phyloP scores from a whole-genome alignment of 169 alveolate genomes.

The Plasmodium sp. region DNA sequence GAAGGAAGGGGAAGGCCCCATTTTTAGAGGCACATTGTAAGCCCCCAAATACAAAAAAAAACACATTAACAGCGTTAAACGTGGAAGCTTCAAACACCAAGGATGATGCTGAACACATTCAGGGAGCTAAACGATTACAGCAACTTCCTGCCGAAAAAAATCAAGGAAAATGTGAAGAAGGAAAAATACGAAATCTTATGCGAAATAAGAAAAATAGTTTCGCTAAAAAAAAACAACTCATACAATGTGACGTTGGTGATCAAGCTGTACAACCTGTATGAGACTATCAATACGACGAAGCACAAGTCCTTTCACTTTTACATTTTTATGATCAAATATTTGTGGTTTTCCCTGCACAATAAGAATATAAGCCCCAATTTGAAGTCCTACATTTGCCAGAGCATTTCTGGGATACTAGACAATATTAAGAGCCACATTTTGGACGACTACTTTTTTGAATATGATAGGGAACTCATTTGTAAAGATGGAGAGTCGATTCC shows the following conservation, averaged over 20 bases:
- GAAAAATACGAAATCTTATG: conserved; percentile 43
- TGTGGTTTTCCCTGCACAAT: conserved; percentile 52
- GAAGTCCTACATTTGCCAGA: conserved; percentile 51
- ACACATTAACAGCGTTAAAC: not conserved
- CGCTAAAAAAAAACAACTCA: conserved; percentile 30
- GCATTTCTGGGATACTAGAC: conserved; percentile 25
- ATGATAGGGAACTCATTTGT: conserved; percentile 21
- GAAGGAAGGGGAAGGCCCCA: not conserved
- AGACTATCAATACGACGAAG: conserved; percentile 42
- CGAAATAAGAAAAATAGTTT: conserved; percentile 41
- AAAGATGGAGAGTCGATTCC: conserved; percentile 5
- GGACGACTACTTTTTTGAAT: conserved; percentile 59
- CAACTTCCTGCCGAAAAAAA: conserved; percentile 41
- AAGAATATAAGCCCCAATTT: conserved; percentile 49
- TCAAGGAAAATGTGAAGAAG: conserved; percentile 48
- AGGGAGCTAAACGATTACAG: conserved; percentile 69
- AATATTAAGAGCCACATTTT: conserved; percentile 52
- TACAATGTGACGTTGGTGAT: conserved; percentile 50
- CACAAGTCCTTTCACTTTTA: conserved; percentile 51
- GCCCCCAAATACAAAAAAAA: not conserved
- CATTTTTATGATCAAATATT: conserved; percentile 63
- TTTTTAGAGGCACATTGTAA: not conserved
- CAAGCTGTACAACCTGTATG: conserved; percentile 43
- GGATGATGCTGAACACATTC: conserved; percentile 28
- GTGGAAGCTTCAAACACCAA: not conserved